Evolutionary conservation across 176 grass and related monocot genomes (phyloP).

Genomic region (Aegilops umbellulata): DNA sequence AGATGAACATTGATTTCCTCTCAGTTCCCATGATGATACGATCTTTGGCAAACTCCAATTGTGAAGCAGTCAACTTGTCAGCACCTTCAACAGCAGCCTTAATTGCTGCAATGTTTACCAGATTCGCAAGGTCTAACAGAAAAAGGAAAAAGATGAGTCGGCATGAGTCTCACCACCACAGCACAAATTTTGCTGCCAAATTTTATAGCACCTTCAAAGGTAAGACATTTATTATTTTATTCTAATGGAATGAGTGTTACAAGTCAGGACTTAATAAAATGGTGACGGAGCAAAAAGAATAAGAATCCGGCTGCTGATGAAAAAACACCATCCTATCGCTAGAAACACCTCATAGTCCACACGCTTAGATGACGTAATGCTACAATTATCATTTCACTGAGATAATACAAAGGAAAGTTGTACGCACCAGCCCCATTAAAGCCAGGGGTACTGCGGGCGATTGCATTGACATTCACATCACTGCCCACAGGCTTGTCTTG

Average conservation of each 20-base stretch:
- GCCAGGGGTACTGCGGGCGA: slow-evolving; percentile 93
- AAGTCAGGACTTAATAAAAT: slow-evolving; percentile 4
- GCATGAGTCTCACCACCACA: background rate
- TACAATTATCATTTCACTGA: background rate
- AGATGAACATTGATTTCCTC: slow-evolving; percentile 92
- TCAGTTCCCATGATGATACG: slow-evolving; percentile 99
- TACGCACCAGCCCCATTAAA: slow-evolving; percentile 91
- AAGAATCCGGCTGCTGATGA: background rate
- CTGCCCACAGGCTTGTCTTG: slow-evolving; percentile 82
- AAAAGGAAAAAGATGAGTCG: slow-evolving; percentile 16
- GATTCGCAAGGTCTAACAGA: slow-evolving; percentile 85
- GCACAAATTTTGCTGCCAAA: background rate
- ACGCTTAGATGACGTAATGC: background rate
- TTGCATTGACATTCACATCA: slow-evolving; percentile 84
- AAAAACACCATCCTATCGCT: background rate
- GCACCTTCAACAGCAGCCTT: slow-evolving; percentile 96
- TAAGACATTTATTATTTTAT: background rate
- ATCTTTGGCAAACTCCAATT: slow-evolving; percentile 97
- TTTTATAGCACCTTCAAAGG: background rate
- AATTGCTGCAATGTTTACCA: slow-evolving; percentile 98
- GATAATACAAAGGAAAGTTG: background rate
- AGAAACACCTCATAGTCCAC: background rate
- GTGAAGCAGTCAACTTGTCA: slow-evolving; percentile 65
- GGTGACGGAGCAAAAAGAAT: background rate
- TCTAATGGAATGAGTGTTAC: background rate